Evolutionary conservation across 192 early-diverging fungal genomes (phyloP).

Genomic region (Coemansia sp.): DNA sequence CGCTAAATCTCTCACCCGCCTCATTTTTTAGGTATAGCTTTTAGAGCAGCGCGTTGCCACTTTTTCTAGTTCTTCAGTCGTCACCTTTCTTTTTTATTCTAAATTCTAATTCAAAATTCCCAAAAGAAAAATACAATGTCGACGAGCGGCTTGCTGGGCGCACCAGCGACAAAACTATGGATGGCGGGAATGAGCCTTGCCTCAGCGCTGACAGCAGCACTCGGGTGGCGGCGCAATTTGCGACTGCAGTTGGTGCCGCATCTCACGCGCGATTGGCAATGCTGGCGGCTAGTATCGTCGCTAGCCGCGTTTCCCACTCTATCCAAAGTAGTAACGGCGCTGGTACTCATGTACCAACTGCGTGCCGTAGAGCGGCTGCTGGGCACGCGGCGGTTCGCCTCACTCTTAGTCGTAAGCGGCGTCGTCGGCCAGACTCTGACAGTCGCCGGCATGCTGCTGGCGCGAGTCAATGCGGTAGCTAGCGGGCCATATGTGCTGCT

Average conservation of each 20-base stretch:
- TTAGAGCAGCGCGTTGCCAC: no score
- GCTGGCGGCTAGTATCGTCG: constrained; percentile 15
- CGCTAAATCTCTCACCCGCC: no score
- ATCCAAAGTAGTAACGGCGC: not conserved
- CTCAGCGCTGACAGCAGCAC: not conserved
- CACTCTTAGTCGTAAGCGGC: constrained; percentile 18
- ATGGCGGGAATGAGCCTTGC: not conserved
- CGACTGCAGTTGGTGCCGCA: constrained; percentile 14
- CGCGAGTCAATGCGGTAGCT: not conserved
- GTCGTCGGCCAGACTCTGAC: constrained; percentile 16
- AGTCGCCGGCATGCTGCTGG: not conserved
- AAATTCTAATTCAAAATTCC: not conserved
- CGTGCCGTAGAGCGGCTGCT: constrained; percentile 22
- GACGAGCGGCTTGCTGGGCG: constrained; percentile 5
- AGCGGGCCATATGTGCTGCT: constrained; percentile 16
- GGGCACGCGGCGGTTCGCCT: constrained; percentile 22
- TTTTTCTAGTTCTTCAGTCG: no score
- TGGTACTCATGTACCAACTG: constrained; percentile 19
- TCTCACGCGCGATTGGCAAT: no score
- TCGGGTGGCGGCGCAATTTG: constrained; percentile 1
- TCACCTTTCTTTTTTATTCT: not conserved
- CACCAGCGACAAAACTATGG: constrained; percentile 22
- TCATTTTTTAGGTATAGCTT: no score
- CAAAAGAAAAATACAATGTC: not conserved
- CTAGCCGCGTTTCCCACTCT: constrained; percentile 3